Evolutionary conservation across 1,139 yeast genomes (phyloP).

Genomic region (Geotrichum carabidarum): DNA sequence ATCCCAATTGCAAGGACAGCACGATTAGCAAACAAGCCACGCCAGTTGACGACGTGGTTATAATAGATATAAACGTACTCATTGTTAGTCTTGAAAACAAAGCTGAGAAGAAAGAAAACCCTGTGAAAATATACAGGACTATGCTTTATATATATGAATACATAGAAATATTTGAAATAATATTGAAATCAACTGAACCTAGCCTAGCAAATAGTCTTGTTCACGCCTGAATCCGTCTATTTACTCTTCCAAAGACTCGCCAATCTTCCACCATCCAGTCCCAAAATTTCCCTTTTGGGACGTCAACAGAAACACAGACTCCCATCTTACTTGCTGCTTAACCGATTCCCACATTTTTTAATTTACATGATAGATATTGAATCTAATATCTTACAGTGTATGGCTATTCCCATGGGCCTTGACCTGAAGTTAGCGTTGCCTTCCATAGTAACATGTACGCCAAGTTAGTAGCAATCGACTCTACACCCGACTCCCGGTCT

Average conservation of each 20-base stretch:
- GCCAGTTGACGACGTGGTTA: not conserved
- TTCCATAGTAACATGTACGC: slow-evolving; percentile 35
- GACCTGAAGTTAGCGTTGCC: slow-evolving; percentile 18
- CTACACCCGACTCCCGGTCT: slow-evolving; percentile 32
- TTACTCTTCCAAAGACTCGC: too few species aligned
- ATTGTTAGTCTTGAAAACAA: not conserved
- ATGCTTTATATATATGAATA: too few species aligned
- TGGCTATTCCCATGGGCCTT: not conserved
- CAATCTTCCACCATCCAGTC: not conserved
- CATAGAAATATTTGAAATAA: too few species aligned
- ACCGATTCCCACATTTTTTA: not conserved
- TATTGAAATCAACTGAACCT: too few species aligned
- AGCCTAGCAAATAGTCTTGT: too few species aligned
- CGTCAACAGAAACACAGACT: slow-evolving; percentile 9
- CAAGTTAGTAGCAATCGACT: slow-evolving; percentile 27
- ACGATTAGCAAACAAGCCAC: slow-evolving; percentile 4
- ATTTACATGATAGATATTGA: too few species aligned
- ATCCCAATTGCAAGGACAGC: slow-evolving; percentile 14
- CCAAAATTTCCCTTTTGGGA: slow-evolving; percentile 16
- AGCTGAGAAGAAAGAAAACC: not conserved
- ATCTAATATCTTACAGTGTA: too few species aligned
- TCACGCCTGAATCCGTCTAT: too few species aligned
- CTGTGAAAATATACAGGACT: too few species aligned
- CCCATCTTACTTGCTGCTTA: not conserved
- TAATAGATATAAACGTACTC: not conserved